Conservation (phyloP, 2,329 filamentous ascomycete species). For the Harringtonia aguacate region DNA sequence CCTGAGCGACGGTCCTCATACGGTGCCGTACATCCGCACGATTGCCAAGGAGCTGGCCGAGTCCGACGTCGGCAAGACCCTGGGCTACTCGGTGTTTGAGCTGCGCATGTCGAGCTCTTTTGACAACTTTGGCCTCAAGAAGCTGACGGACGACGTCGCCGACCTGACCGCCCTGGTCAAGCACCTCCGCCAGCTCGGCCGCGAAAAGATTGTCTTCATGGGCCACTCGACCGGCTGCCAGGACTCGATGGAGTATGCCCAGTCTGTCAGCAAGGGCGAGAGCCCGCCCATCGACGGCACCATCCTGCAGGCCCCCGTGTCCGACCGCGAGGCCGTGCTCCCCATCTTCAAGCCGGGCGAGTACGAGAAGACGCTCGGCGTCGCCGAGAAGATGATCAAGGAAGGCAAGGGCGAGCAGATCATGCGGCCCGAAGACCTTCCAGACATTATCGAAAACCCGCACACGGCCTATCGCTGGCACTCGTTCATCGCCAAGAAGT, state of each 20-base stretch:
- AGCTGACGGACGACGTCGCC: slow-evolving; percentile 39
- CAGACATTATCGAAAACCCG: slow-evolving; percentile 28
- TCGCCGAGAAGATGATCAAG: slow-evolving; percentile 43
- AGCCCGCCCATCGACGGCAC: slow-evolving; percentile 55
- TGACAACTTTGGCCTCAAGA: slow-evolving; percentile 37
- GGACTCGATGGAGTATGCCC: slow-evolving; percentile 47
- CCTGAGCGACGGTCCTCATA: slow-evolving; percentile 58
- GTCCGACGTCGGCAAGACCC: slow-evolving; percentile 18
- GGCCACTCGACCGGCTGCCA: slow-evolving; percentile 51
- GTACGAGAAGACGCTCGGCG: slow-evolving; percentile 32
- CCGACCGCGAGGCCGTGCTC: slow-evolving; percentile 58
- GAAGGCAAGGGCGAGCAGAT: slow-evolving; percentile 43
- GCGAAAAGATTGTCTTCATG: slow-evolving; percentile 41
- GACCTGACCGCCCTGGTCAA: slow-evolving; percentile 42
- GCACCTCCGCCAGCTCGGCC: slow-evolving; percentile 40
- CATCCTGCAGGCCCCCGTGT: slow-evolving; percentile 71
- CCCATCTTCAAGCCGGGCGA: slow-evolving; percentile 29
- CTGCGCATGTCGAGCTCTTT: slow-evolving; percentile 45
- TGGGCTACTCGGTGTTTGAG: slow-evolving; percentile 45
- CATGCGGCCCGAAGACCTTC: slow-evolving; percentile 37
- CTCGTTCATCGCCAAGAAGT: slow-evolving; percentile 40
- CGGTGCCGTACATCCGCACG: slow-evolving; percentile 43
- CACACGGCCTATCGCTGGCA: slow-evolving; percentile 43
- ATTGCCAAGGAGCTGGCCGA: slow-evolving; percentile 32
- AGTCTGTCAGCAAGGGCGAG: slow-evolving; percentile 27